These are phyloP conservation scores for Arthrobotrys conoides DNA, from an alignment of 2,329 filamentous ascomycete species.

Conservation along the genomic window DNA sequence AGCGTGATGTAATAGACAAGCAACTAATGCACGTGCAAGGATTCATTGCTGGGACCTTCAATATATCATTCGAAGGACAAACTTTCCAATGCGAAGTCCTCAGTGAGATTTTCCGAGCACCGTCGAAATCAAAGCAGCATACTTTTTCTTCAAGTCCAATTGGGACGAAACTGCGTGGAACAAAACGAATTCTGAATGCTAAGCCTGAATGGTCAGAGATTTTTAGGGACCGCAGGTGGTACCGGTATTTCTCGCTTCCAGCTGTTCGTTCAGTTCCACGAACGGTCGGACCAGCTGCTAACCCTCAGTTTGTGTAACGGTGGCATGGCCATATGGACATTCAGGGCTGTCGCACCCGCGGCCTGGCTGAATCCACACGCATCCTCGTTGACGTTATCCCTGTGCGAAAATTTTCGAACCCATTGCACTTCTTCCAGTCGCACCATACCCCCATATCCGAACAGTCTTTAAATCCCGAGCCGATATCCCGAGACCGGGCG, in stretches of 20 bases:
- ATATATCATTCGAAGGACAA: not conserved
- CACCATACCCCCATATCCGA: not conserved
- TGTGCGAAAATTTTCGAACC: conserved; percentile 4
- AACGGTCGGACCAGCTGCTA: conserved; percentile 4
- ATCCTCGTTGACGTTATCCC: conserved; percentile 19
- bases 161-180: not conserved
- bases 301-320: conserved; percentile 29
- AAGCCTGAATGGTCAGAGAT: not conserved
- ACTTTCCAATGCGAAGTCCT: conserved; percentile 10
- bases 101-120: not conserved
- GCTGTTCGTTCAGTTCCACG: not conserved
- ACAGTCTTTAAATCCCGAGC: conserved; percentile 6
- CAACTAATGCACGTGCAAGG: conserved; percentile 41
- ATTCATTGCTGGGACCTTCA: conserved; percentile 4
- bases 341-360: conserved; percentile 12
- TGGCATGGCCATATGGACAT: conserved; percentile 11
- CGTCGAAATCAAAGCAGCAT: not conserved
- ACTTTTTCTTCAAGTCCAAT: no score
- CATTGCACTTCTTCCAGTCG: not conserved
- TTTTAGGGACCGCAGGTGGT: conserved; percentile 5
- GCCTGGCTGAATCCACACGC: conserved; percentile 17
- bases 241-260: conserved; percentile 23
- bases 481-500: conserved; percentile 3
- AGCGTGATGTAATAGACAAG: conserved; percentile 37
- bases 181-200: conserved; percentile 14